Evolutionary conservation across 176 grass and related monocot species (phyloP), one percentile per base, ranked within the genome.

Genomic region (Metroxylon sagu): DNA sequence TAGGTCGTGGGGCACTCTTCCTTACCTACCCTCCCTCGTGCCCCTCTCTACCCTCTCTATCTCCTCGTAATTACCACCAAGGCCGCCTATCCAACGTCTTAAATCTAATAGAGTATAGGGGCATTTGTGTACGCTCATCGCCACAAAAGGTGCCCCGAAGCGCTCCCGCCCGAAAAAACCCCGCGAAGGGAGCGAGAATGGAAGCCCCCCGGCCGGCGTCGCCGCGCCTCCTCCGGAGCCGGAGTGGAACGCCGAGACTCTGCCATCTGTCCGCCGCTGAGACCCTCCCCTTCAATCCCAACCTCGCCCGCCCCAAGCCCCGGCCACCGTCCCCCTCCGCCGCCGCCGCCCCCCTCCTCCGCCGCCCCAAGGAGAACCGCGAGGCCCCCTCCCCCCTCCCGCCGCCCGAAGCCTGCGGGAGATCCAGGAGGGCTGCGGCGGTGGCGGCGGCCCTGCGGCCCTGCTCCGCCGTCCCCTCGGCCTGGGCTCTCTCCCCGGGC

Each of bases 21-120:
- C 72, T 31, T 73, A 92, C 80, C 84, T 80, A 87, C 87, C 70
- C 2, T 28, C 1, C 60, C 25, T 50, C 65, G 74, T 76, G 56
- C 65, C 26, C 8, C 75, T 85, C 62, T 62, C 26, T 79, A 72
- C 54, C 77, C 72, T 74, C 57, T 77, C 66, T 67, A 59, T 65
- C 56, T 57, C 50, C 52, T 35, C 23, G 53, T 52, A 52, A 54
- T 65, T 26, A 19, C 68, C 61, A 25, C 72, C 19, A 14, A 31
- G 2, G n/a, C 18, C 14, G 8, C 14, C 14, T 48, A 43, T 3
- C 2, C 35, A 10, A 0, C 12, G 35, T 43, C 8, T 1, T 43
- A 43, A 43, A 43, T 43, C 12, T 43, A 3, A 10, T 12, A 10
- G 10, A 43, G 2, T 1, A 7, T 14, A 43, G 35, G 35, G 10